Base-by-base conservation (phyloP, 345 rosid genomes). In the Streptanthus diversifolius region DNA sequence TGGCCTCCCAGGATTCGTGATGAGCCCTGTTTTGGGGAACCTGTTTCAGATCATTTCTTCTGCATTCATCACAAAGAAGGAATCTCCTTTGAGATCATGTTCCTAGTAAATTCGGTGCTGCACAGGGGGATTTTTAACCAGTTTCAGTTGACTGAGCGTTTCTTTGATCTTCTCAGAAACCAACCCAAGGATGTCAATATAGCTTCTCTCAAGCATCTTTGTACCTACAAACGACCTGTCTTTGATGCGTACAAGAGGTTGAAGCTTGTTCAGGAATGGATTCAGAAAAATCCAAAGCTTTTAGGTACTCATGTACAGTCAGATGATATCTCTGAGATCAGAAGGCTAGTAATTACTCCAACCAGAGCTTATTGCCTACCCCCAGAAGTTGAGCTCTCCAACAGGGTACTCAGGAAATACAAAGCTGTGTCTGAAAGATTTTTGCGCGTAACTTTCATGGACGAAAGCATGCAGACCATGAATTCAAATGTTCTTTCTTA, bases 351-450 rank as follows among this genome's bases (percentile, higher is more conserved):
- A 11, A 80, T 93, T 56, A 90, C 97, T 56, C 98, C 98, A 35
- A 87, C 87, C 14, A 89, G 76, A 85, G 96, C 90, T 8, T 85
- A 88, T 75, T 89, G 98, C 82, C 88, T 87, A 60, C 96, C 86
- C 55, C 91, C 97, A n/a, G 97, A 89, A 79, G 88, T 82, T 64
- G 98, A 91, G 76, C 93, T 91, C 64, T 93, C 97, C 72, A 93
- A 93, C 70, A 85, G 96, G 79, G 91, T 89, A 54, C 83, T 90
- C 56, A 80, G 96, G 82, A 83, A 80, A 62, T 93, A 89, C 68
- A 87, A 60, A 70, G 79, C 81, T 37, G 81, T 86, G 30, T 81
- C 86, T n/a, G 93, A 93, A 40, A 81, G 88, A 25, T 90, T 93
- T 80, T 45, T 93, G 56, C 87, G 97, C 43, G 95, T 93, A 29